Evolutionary conservation across 176 grass and related monocot genomes (phyloP).

Genomic region (Juncus inflexus): DNA sequence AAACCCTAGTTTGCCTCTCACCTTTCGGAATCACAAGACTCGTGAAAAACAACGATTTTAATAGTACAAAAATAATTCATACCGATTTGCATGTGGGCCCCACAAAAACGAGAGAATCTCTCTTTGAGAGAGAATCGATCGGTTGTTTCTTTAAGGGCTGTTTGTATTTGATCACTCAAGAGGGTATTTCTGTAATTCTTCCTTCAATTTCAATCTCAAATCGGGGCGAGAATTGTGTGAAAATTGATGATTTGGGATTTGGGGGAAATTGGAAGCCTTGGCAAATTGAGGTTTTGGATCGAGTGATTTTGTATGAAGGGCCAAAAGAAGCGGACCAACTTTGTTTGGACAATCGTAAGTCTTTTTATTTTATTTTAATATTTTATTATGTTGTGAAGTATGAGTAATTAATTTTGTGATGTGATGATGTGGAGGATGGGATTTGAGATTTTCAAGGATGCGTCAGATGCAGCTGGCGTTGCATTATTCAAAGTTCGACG

Average conservation of each 20-base stretch:
- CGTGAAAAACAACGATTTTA: slow-evolving; percentile 38
- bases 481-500: slow-evolving; percentile 59
- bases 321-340: slow-evolving; percentile 58
- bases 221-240: slow-evolving; percentile 9
- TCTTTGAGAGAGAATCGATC: slow-evolving; percentile 54
- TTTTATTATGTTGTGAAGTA: not conserved
- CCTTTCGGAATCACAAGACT: slow-evolving; percentile 76
- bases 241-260: slow-evolving; percentile 24
- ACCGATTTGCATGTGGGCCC: slow-evolving; percentile 37
- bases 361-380: slow-evolving; percentile 12
- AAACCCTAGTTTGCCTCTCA: slow-evolving; percentile 61
- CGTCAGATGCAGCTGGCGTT: slow-evolving; percentile 83
- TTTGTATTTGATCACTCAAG: slow-evolving; percentile 73
- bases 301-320: slow-evolving; percentile 79
- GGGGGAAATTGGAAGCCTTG: slow-evolving; percentile 55
- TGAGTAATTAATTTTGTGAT: slow-evolving; percentile 5
- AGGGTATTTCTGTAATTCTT: slow-evolving; percentile 75
- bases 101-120: slow-evolving; percentile 40
- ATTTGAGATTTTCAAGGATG: slow-evolving; percentile 68
- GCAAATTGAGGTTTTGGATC: slow-evolving; percentile 92
- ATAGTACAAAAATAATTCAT: slow-evolving; percentile 57
- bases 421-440: slow-evolving; percentile 68
- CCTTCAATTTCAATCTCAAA: slow-evolving; percentile 61
- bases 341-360: slow-evolving; percentile 80
- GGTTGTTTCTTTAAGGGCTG: slow-evolving; percentile 72